Percentiles rank a stretch among this genome's conserved stretches.
phyloP scores from a whole-genome alignment of 2,329 filamentous ascomycete species.

The Fusarium keratoplasticum region DNA sequence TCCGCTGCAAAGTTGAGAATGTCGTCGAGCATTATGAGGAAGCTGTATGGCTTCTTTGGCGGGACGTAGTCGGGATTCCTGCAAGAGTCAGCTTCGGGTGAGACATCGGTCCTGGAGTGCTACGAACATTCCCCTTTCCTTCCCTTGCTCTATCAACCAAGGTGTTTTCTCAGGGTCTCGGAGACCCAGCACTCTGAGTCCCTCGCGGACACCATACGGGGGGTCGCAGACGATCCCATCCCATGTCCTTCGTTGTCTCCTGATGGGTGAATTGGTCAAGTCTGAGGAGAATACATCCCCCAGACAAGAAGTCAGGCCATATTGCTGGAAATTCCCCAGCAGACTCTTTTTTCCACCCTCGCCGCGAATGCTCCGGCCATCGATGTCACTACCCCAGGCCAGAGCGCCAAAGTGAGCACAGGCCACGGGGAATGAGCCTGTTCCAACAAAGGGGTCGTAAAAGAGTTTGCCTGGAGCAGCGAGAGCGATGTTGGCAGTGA shows the following conservation, averaged over 20 bases:
- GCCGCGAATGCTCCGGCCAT: slow-evolving; percentile 88
- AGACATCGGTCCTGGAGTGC: background rate
- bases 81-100: slow-evolving; percentile 22
- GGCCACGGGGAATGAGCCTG: slow-evolving; percentile 90
- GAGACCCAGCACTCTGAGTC: slow-evolving; percentile 85
- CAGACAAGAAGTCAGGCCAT: slow-evolving; percentile 73
- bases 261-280: slow-evolving; percentile 86
- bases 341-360: slow-evolving; percentile 65
- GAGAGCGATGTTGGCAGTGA: slow-evolving; percentile 91
- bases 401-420: slow-evolving; percentile 90
- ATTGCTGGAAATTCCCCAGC: slow-evolving; percentile 84
- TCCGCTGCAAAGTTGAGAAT: slow-evolving; percentile 84
- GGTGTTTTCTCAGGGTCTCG: slow-evolving; percentile 72
- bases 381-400: slow-evolving; percentile 90
- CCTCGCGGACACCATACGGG: slow-evolving; percentile 94
- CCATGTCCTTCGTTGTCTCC: slow-evolving; percentile 68
- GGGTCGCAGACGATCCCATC: slow-evolving; percentile 97
- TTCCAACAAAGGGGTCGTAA: slow-evolving; percentile 96
- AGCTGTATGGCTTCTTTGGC: slow-evolving; percentile 92
- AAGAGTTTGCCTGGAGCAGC: slow-evolving; percentile 86
- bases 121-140: slow-evolving; percentile 74
- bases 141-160: slow-evolving; percentile 75
- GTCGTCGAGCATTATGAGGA: slow-evolving; percentile 89
- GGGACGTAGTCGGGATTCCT: slow-evolving; percentile 77
- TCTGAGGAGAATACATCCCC: slow-evolving; percentile 88